Conservation (phyloP, 805 yeast genomes). For the Candida corydali region DNA sequence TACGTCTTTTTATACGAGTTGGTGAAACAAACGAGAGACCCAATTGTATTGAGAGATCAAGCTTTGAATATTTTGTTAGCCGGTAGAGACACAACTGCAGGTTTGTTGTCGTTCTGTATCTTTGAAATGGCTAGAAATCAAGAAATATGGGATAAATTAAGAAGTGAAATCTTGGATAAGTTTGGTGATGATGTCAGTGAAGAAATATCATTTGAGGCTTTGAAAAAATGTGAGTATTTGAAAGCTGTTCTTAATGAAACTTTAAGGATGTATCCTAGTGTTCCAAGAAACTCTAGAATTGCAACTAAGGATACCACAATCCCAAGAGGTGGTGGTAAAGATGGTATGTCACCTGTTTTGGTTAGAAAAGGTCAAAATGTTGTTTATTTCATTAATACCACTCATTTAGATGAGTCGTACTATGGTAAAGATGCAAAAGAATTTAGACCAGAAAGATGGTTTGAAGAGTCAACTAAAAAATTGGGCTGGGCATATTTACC, state of each 20-base stretch:
- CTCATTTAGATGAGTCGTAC: slow-evolving; percentile 37
- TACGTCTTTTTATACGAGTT: slow-evolving; percentile 36
- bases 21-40: slow-evolving; percentile 33
- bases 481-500: slow-evolving; percentile 50
- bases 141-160: slow-evolving; percentile 23
- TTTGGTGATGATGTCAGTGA: slow-evolving; percentile 25
- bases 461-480: slow-evolving; percentile 23
- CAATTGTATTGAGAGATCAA: slow-evolving; percentile 33
- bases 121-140: slow-evolving; percentile 32
- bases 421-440: slow-evolving; percentile 45
- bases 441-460: slow-evolving; percentile 51
- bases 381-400: slow-evolving; percentile 36
- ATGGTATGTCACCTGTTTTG: slow-evolving; percentile 35
- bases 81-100: slow-evolving; percentile 35
- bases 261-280: slow-evolving; percentile 31
- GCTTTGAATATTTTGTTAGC: slow-evolving; percentile 36
- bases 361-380: slow-evolving; percentile 43
- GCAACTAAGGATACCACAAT: slow-evolving; percentile 23
- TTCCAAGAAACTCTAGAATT: slow-evolving; percentile 27
- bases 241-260: slow-evolving; percentile 27
- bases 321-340: slow-evolving; percentile 29
- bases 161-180: slow-evolving; percentile 19
- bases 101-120: slow-evolving; percentile 24
- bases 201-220: slow-evolving; percentile 26
- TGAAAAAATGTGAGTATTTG: slow-evolving; percentile 30